Evolutionary conservation across 441 rosid species (phyloP).

Genomic region (Populus hybrid): DNA sequence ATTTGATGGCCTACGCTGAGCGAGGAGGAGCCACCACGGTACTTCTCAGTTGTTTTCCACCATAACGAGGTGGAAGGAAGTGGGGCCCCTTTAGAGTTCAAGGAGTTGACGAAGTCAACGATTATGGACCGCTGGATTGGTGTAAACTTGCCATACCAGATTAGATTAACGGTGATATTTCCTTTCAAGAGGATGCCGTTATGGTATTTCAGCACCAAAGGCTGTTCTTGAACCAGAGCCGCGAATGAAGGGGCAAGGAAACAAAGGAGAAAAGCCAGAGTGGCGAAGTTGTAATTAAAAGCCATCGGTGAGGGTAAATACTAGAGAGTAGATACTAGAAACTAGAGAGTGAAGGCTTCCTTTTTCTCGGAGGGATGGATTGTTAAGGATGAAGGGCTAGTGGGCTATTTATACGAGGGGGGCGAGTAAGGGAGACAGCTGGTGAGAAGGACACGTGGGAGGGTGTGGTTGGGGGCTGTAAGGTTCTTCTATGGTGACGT

Average conservation of each 20-base stretch:
- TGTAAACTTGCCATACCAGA: slow-evolving; percentile 84
- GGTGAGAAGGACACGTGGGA: no score
- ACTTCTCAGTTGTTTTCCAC: slow-evolving; percentile 79
- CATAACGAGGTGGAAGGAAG: slow-evolving; percentile 54
- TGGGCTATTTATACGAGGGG: no score
- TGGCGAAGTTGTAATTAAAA: slow-evolving; percentile 31
- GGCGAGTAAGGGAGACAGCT: no score
- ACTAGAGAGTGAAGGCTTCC: no score
- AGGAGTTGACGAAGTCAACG: slow-evolving; percentile 66
- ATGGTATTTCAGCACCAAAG: slow-evolving; percentile 70
- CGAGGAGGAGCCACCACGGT: slow-evolving; percentile 52
- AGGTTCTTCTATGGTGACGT: no score
- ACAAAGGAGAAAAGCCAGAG: slow-evolving; percentile 20
- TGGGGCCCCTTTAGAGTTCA: slow-evolving; percentile 28
- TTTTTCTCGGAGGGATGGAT: neutral
- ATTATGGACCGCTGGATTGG: slow-evolving; percentile 72
- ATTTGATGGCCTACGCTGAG: slow-evolving; percentile 57
- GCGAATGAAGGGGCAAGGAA: slow-evolving; percentile 21
- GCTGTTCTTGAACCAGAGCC: slow-evolving; percentile 68
- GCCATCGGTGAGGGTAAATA: slow-evolving; percentile 34
- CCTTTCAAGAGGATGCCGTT: slow-evolving; percentile 79
- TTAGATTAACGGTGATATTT: slow-evolving; percentile 57
- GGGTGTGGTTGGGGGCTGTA: no score
- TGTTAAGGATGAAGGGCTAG: neutral
- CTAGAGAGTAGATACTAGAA: no score